These are phyloP conservation scores for Gossypium mustelinum DNA, from an alignment of 345 rosid genomes.

Conservation along the genomic window DNA sequence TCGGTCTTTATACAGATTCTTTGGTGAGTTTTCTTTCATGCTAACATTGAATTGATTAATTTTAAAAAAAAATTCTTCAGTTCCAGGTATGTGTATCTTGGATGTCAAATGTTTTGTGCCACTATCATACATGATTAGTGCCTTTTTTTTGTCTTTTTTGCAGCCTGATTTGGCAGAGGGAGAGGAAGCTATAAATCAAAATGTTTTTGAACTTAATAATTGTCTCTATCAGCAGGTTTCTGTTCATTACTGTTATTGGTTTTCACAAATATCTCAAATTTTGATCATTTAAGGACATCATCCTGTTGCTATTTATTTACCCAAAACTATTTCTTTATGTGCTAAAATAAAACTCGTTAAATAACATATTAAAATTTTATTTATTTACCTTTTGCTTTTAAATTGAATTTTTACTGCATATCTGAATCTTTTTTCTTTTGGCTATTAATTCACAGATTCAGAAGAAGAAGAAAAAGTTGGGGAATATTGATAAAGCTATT, in stretches of 20 bases:
- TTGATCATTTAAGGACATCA: not conserved
- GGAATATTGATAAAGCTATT: constrained; percentile 53
- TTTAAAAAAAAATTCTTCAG: not conserved
- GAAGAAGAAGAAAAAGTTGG: constrained; percentile 55
- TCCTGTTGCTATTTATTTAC: not conserved
- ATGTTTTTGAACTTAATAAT: constrained; percentile 64
- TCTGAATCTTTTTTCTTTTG: not conserved
- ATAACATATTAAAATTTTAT: not conserved
- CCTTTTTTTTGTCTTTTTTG: constrained; percentile 16
- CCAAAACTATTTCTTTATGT: not conserved
- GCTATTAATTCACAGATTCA: constrained; percentile 46
- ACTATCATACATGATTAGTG: constrained; percentile 7
- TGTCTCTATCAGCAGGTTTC: constrained; percentile 69
- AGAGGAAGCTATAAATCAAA: constrained; percentile 56
- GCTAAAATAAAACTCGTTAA: not conserved
- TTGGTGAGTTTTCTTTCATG: constrained; percentile 47
- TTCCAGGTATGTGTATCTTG: not conserved
- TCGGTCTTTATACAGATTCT: constrained; percentile 76
- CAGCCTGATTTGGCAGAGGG: constrained; percentile 94
- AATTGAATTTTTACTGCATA: not conserved
- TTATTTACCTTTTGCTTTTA: not conserved
- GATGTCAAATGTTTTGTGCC: not conserved
- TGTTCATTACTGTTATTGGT: not conserved
- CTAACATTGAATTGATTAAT: not conserved
- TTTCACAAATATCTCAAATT: not conserved